phyloP scores from a whole-genome alignment of 352 stramenopile genomes.

The Chloridella minuta region DNA sequence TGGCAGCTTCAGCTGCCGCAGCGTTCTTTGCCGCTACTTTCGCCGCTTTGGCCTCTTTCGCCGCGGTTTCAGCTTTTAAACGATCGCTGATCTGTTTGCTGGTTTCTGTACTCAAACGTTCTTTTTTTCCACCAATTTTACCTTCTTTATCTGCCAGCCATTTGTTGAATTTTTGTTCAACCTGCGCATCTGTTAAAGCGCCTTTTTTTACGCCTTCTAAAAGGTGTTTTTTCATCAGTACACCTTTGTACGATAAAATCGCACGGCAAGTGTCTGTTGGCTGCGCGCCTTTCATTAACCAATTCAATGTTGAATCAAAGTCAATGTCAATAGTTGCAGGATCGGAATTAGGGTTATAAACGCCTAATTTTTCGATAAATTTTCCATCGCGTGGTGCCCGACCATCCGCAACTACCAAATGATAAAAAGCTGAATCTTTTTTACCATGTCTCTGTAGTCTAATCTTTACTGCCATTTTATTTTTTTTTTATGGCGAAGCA shows the following conservation, averaged over 20 bases:
- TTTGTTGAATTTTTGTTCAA: slow-evolving; percentile 6
- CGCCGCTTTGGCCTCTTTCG: not conserved
- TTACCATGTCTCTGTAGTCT: not conserved
- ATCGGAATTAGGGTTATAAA: slow-evolving; percentile 14
- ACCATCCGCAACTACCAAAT: slow-evolving; percentile 36
- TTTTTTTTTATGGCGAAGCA: not conserved
- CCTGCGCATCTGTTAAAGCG: not conserved
- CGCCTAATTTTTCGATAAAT: slow-evolving; percentile 26
- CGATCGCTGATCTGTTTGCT: not conserved
- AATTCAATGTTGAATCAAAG: not conserved
- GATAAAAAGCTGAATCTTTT: slow-evolving; percentile 33
- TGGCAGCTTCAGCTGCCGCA: not conserved
- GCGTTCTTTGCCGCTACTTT: not conserved
- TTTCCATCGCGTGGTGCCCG: slow-evolving; percentile 31
- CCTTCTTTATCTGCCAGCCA: not conserved
- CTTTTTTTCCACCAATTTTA: not conserved
- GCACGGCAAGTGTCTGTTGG: not conserved
- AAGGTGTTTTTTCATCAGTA: not conserved
- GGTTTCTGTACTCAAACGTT: not conserved
- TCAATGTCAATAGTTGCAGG: not conserved
- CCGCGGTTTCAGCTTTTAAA: not conserved
- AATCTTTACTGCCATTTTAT: slow-evolving; percentile 14
- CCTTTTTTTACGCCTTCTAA: not conserved
- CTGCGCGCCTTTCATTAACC: slow-evolving; percentile 12
- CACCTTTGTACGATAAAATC: not conserved